Evolutionary conservation across 176 grass and related monocot genomes (phyloP), one percentile per base, ranked within the genome.

Genomic region (Pharus latifolius): DNA sequence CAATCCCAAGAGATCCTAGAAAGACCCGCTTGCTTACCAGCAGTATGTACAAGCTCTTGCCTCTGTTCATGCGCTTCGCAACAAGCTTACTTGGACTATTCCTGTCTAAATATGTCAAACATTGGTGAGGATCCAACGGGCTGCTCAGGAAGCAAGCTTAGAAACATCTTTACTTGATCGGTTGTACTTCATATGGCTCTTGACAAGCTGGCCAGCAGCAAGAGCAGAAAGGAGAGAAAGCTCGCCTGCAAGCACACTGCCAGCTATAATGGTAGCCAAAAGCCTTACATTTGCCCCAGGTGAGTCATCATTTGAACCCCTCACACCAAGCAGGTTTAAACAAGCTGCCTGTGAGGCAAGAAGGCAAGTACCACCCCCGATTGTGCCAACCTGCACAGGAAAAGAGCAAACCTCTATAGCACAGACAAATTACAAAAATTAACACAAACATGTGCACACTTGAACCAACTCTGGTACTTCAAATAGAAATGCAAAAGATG

Each of bases 161-260:
- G 68, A 2, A 25, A 84, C 61, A 71, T 88, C 79, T 78, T 78
- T 88, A 65, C 82, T 86, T 56, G 79, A 91, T 49, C 88, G 70
- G 51, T 96, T 91, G 75, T 91, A 96, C 72, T 84, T 88, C 92
- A 91, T 96, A 67, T 88, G 88, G 51, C 85, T 91, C 81, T 83
- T 78, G 8, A 96, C 91, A 74, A 96, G 91, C 53, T 91, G 84
- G 14, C 87, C 87, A 17, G 84, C 56, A 32, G 91, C 81, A 33
- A 96, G 78, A 24, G 81, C 84, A 1, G 91, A 80, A 17, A 96
- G 69, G 52, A 96, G 88, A 25, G 88, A 96, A 7, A 96, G 84
- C 78, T 96, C 91, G 5, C 88, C 87, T 2, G 91, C 87, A 3
- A 96, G 84, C 23, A 96, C 91, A 3, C 84, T 89, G 44, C 91